These are phyloP conservation scores for Pseudogymnoascus sp. DNA, from an alignment of 2,329 filamentous ascomycete species.

Conservation along the genomic window DNA sequence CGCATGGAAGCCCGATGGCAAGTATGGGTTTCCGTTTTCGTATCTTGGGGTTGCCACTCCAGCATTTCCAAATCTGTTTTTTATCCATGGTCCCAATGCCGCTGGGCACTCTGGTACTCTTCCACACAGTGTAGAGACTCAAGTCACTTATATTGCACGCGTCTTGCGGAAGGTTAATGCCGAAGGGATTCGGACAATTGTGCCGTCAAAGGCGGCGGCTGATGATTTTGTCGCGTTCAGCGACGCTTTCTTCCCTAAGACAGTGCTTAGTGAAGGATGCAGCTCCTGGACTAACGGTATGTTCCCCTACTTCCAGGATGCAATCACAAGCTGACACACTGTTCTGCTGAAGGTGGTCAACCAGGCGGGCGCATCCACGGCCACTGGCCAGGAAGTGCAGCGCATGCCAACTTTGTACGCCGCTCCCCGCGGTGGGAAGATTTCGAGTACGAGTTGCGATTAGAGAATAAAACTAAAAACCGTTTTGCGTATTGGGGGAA, in stretches of 20 bases:
- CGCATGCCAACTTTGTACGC: conserved; percentile 52
- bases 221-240: conserved; percentile 58
- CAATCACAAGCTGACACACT: neutral
- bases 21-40: conserved; percentile 57
- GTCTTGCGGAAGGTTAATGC: conserved; percentile 58
- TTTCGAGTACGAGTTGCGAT: conserved; percentile 45
- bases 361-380: conserved; percentile 59
- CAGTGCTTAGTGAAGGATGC: conserved; percentile 54
- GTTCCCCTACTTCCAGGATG: neutral
- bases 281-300: conserved; percentile 64
- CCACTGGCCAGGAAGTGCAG: conserved; percentile 61
- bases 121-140: conserved; percentile 59
- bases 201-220: conserved; percentile 48
- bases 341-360: conserved; percentile 31
- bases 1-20: conserved; percentile 49
- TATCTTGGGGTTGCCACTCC: conserved; percentile 59
- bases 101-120: conserved; percentile 57
- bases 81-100: conserved; percentile 54
- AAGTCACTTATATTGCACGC: conserved; percentile 58
- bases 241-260: conserved; percentile 47
- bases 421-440: conserved; percentile 52
- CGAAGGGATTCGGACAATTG: conserved; percentile 58
- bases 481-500: conserved; percentile 60
- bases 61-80: conserved; percentile 60
- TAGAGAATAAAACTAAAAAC: conserved; percentile 25